Percentiles rank a stretch among this genome's conserved stretches.
These are phyloP conservation scores for Thecaphora thlaspeos DNA, from an alignment of 1,284 basidiomycete species.

Conservation along the genomic window DNA sequence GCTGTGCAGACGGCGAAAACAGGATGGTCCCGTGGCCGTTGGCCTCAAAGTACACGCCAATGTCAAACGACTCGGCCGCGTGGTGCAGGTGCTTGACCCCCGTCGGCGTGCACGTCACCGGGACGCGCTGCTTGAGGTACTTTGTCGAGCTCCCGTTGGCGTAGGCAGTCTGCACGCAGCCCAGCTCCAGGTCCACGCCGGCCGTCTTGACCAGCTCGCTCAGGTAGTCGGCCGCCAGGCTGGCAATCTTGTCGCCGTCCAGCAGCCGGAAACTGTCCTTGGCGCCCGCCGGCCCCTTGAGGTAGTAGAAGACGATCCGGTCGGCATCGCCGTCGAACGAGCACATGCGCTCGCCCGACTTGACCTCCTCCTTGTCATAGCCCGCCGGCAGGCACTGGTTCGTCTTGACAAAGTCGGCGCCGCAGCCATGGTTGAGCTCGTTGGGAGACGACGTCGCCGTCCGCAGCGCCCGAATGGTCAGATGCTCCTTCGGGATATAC, in stretches of 20 bases:
- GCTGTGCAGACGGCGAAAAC: slow-evolving; percentile 66
- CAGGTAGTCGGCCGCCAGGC: slow-evolving; percentile 88
- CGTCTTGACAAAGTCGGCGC: slow-evolving; percentile 97
- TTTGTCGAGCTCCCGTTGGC: slow-evolving; percentile 96
- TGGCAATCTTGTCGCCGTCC: slow-evolving; percentile 98
- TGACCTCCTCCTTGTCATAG: slow-evolving; percentile 44
- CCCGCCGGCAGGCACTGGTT: slow-evolving; percentile 50
- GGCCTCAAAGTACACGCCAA: slow-evolving; percentile 98
- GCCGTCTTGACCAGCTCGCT: slow-evolving; percentile 73
- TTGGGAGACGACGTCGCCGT: slow-evolving; percentile 65
- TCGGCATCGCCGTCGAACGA: slow-evolving; percentile 98
- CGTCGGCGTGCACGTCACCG: slow-evolving; percentile 91
- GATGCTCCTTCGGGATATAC: slow-evolving; percentile 40
- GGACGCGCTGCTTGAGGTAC: slow-evolving; percentile 68
- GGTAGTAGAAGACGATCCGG: slow-evolving; percentile 90
- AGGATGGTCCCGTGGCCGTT: slow-evolving; percentile 98
- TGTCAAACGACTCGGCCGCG: slow-evolving; percentile 86
- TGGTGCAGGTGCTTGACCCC: slow-evolving; percentile 99
- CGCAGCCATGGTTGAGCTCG: slow-evolving; percentile 77
- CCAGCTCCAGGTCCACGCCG: slow-evolving; percentile 47
- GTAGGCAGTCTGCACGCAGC: slow-evolving; percentile 95
- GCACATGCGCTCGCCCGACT: slow-evolving; percentile 73
- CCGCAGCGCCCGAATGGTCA: slow-evolving; percentile 41
- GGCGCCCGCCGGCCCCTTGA: slow-evolving; percentile 62
- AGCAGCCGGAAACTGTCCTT: slow-evolving; percentile 80